A percentile compares a stretch with the other conserved stretches of the same genome.
Conservation (phyloP, 2,329 filamentous ascomycete species). For the Talaromyces sp. region DNA sequence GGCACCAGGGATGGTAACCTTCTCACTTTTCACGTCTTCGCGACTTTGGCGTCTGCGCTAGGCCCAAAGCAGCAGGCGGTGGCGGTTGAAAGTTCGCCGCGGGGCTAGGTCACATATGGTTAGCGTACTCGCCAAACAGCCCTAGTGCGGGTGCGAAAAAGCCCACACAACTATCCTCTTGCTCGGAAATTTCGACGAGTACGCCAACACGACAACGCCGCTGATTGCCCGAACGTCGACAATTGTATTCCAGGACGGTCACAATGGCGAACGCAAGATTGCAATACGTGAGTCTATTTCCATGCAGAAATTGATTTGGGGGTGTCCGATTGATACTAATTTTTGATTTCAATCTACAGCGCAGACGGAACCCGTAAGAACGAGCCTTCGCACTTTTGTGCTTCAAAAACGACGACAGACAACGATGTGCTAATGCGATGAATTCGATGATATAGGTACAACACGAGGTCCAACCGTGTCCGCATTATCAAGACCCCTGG, state of each 20-base stretch:
- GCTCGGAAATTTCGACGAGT: conserved; percentile 36
- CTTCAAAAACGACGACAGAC: not conserved
- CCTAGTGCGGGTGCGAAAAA: conserved; percentile 33
- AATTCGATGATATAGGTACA: conserved; percentile 63
- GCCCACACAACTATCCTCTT: conserved; percentile 39
- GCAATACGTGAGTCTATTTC: conserved; percentile 38
- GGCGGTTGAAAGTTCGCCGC: conserved; percentile 23
- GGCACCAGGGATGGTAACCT: not conserved
- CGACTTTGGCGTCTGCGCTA: conserved; percentile 10
- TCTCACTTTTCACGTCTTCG: conserved; percentile 10
- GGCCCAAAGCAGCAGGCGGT: conserved; percentile 20
- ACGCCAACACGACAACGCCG: conserved; percentile 39
- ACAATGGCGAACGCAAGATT: conserved; percentile 52
- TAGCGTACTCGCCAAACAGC: conserved; percentile 34
- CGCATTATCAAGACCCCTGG: conserved; percentile 94
- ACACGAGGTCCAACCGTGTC: conserved; percentile 96
- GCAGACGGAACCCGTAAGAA: conserved; percentile 75
- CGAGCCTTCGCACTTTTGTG: conserved; percentile 10
- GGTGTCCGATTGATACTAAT: conserved; percentile 21
- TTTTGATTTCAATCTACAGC: conserved; percentile 40
- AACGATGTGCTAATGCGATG: conserved; percentile 27
- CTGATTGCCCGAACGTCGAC: conserved; percentile 35
- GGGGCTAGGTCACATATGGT: conserved; percentile 19
- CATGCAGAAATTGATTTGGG: not conserved
- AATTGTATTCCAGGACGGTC: conserved; percentile 38